phyloP scores from a whole-genome alignment of 805 yeast species.

The Kurtzmaniella fragi region DNA sequence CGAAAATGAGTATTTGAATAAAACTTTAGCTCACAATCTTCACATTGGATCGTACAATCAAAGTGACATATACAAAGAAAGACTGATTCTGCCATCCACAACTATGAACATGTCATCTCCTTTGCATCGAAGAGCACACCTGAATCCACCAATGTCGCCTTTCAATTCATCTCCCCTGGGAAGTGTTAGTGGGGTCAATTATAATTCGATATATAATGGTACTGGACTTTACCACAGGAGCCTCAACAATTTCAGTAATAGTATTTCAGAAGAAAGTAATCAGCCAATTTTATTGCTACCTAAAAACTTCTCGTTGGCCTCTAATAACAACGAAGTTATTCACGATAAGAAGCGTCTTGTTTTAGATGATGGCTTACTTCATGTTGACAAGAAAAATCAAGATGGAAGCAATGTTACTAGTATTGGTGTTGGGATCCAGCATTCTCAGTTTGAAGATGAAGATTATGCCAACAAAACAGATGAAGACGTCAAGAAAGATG shows the following conservation, averaged over 20 bases:
- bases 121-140: conserved; percentile 26
- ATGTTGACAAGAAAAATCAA: not conserved
- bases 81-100: conserved; percentile 22
- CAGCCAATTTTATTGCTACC: conserved; percentile 49
- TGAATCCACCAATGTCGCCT: conserved; percentile 28
- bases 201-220: conserved; percentile 3
- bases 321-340: conserved; percentile 2
- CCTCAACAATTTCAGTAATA: not conserved
- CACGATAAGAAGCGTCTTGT: conserved; percentile 21
- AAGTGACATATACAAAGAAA: conserved; percentile 13
- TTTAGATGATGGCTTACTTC: conserved; percentile 14
- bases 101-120: conserved; percentile 13
- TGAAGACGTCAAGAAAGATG: no score
- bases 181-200: not conserved
- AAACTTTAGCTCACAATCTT: conserved; percentile 3
- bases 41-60: not conserved
- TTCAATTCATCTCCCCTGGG: conserved; percentile 5
- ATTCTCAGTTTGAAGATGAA: not conserved
- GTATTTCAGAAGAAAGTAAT: conserved; percentile 16
- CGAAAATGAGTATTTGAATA: conserved; percentile 15
- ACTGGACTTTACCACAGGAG: not conserved
- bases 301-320: conserved; percentile 36
- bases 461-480: no score
- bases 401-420: conserved; percentile 11
- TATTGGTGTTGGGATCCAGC: conserved; percentile 11